A percentile compares a stretch with the other conserved stretches of the same genome.
Evolutionary conservation across 441 rosid species (phyloP).

Genomic region (Populus hybrid): DNA sequence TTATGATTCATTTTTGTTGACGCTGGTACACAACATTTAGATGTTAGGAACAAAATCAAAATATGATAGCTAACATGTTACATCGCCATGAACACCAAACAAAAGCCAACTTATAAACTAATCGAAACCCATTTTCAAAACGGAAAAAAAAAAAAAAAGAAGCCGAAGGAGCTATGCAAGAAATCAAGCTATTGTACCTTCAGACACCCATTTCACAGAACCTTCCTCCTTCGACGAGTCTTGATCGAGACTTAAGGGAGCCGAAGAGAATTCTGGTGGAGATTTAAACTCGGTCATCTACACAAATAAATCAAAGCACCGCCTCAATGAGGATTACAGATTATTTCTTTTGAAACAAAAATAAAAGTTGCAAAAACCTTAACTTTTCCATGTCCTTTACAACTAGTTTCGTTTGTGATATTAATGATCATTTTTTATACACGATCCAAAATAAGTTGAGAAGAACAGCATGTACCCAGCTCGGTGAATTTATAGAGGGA

Average conservation of each 20-base stretch:
- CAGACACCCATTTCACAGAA: conserved; percentile 30
- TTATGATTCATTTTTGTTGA: not conserved
- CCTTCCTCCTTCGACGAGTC: conserved; percentile 27
- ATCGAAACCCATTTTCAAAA: not conserved
- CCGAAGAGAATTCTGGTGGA: conserved; percentile 21
- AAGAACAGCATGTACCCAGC: conserved; percentile 51
- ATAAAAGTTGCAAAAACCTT: not conserved
- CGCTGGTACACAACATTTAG: not conserved
- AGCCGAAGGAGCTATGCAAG: not conserved
- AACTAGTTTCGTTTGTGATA: not conserved
- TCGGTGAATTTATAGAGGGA: conserved; percentile 62
- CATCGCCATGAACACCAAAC: not conserved
- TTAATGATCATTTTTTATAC: not conserved
- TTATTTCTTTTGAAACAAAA: not conserved
- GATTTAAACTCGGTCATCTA: conserved; percentile 69
- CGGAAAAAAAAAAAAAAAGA: no score
- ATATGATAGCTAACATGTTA: not conserved
- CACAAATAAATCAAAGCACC: not conserved
- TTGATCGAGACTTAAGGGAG: conserved; percentile 25
- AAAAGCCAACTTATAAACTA: not conserved
- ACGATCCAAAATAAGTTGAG: not conserved
- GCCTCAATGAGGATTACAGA: not conserved
- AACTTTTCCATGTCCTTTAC: not conserved
- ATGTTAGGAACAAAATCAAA: not conserved
- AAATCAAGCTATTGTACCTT: conserved; percentile 29